Percentiles rank a stretch among this genome's conserved stretches.
phyloP scores from a whole-genome alignment of 495 filamentous ascomycete species.

The Immersiella caudata region DNA sequence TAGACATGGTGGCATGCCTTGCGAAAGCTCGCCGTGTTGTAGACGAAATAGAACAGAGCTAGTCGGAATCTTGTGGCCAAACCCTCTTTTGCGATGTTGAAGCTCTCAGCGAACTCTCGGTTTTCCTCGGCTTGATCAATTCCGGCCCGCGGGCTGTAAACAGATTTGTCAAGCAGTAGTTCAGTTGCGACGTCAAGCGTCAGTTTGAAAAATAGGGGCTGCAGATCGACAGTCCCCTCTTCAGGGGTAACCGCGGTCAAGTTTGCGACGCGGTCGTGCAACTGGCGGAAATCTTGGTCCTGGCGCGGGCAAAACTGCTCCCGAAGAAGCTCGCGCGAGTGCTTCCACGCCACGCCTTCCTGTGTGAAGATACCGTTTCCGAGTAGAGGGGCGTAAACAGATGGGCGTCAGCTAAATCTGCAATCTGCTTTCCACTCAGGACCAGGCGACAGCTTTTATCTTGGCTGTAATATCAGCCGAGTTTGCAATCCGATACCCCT shows the following conservation, averaged over 20 bases:
- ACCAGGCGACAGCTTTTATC: neutral
- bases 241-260: conserved; percentile 43
- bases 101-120: conserved; percentile 40
- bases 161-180: conserved; percentile 44
- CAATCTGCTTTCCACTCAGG: conserved; percentile 28
- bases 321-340: conserved; percentile 40
- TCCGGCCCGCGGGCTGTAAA: conserved; percentile 38
- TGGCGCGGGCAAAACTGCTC: conserved; percentile 59
- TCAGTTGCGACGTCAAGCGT: conserved; percentile 46
- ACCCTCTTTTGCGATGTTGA: conserved; percentile 43
- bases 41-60: conserved; percentile 43
- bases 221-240: conserved; percentile 44
- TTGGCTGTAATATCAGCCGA: neutral
- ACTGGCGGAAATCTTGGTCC: conserved; percentile 39
- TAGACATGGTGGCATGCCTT: conserved; percentile 46
- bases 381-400: conserved; percentile 38
- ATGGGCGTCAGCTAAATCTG: conserved; percentile 36
- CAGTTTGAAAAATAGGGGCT: conserved; percentile 51
- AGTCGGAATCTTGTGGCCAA: conserved; percentile 45
- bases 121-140: conserved; percentile 33
- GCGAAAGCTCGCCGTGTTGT: conserved; percentile 37
- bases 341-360: conserved; percentile 37
- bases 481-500: too few relatives aligned
- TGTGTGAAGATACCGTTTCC: conserved; percentile 43
- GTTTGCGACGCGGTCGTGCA: conserved; percentile 49